Percentiles rank a stretch among this genome's conserved stretches.
Evolutionary conservation across 352 stramenopile species (phyloP).

Genomic region (Phytophthora chlamydospora): DNA sequence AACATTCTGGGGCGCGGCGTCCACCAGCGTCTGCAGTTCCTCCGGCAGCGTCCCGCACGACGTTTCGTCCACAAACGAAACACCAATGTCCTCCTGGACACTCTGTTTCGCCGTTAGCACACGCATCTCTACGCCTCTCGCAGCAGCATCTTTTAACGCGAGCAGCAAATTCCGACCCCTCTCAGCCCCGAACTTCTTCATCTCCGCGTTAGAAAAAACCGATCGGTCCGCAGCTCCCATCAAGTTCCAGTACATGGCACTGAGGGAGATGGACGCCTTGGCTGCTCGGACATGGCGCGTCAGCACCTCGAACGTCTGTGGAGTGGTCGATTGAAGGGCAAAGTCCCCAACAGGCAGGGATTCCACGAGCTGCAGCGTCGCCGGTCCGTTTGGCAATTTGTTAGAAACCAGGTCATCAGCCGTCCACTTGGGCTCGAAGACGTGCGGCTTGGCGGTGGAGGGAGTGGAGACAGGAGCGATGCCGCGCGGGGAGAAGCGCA

Average conservation of each 20-base stretch:
- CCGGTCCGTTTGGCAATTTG: not conserved
- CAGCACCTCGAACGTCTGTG: constrained; percentile 58
- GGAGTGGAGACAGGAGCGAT: not conserved
- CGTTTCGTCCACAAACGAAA: constrained; percentile 7
- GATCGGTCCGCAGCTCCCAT: constrained; percentile 59
- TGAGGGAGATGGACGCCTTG: constrained; percentile 66
- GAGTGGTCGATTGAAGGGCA: constrained; percentile 37
- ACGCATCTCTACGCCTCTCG: constrained; percentile 59
- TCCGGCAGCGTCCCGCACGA: constrained; percentile 50
- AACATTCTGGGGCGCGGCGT: constrained; percentile 40
- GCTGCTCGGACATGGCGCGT: constrained; percentile 48
- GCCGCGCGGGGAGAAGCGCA: constrained; percentile 28
- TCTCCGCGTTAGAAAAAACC: constrained; percentile 58
- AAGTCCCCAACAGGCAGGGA: constrained; percentile 74
- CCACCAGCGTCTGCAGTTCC: constrained; percentile 59
- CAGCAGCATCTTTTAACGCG: constrained; percentile 52
- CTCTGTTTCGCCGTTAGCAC: constrained; percentile 52
- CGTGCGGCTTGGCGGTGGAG: not conserved
- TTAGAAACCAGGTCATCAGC: constrained; percentile 15
- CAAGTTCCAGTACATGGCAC: constrained; percentile 89
- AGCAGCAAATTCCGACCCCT: constrained; percentile 57
- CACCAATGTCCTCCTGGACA: constrained; percentile 10
- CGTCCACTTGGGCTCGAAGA: constrained; percentile 31
- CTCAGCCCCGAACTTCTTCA: constrained; percentile 64
- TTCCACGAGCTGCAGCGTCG: constrained; percentile 62